Base-by-base conservation (phyloP, 2,329 filamentous ascomycete genomes). In the Claviceps capensis region DNA sequence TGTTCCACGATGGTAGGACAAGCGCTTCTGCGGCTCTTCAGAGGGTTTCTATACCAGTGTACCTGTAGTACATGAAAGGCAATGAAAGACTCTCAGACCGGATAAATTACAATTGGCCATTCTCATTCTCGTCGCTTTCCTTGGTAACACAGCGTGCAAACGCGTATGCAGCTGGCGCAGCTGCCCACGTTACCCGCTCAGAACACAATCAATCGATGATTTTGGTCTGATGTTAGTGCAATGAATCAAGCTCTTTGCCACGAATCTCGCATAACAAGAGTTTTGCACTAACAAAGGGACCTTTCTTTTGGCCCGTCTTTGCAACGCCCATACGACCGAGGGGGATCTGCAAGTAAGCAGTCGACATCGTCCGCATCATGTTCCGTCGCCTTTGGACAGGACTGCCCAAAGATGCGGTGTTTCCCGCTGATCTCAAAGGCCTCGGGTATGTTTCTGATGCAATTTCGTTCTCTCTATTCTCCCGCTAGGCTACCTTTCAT, bases 361-460 rank as follows among this genome's bases (percentile, higher is more conserved):
- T 2, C 38, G 17, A n/a, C 13, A 43, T 34, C 17, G 8, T 22
- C 41, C 9, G n/a, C 52, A 54, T 16, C 52, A 68, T 96, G 89
- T 95, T 93, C 63, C 80, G 83, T 49, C 85, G 85, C 52, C 73
- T 75, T 41, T 79, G 79, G 69, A 74, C 76, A 8, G 77, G 80
- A 58, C 78, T 95, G 3, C 86, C 87, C n/a, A 65, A 72, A 50
- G 86, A 95, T 61, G 76, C 80, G 1, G 63, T 71, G 13, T 94
- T 85, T 62, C 75, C 82, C 11, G 68, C 74, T 0, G 72, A 86
- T 59, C 71, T 97, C 30, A 70, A 79, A 53, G 71, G 78, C 50
- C 79, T 97, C 3, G 90, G 88, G 85, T 91, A 44, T 22, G 61
- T 55, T 34, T 45, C 13, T 30, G 16, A 42, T 16, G 16, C 19